These are phyloP conservation scores for Globisporangium rhizosaccharum DNA, from an alignment of 352 stramenopile genomes.

Conservation along the genomic window DNA sequence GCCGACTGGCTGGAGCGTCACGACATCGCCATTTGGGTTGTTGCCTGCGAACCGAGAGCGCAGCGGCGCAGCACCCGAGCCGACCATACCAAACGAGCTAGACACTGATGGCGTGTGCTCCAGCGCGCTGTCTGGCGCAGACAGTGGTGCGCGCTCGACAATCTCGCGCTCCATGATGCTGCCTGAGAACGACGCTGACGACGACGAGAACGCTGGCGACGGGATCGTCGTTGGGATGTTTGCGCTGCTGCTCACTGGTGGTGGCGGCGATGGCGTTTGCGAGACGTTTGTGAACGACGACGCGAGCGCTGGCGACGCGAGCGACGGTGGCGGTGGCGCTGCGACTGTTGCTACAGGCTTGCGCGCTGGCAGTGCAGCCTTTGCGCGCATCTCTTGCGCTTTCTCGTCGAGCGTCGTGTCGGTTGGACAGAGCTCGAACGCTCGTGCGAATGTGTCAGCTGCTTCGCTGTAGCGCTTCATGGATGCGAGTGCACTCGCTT, in stretches of 20 bases:
- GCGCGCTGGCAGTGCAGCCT: constrained; percentile 9
- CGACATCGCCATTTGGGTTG: constrained; percentile 60
- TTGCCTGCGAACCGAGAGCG: constrained; percentile 58
- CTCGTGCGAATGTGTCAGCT: constrained; percentile 58
- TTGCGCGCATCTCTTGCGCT: constrained; percentile 54
- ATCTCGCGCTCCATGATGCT: constrained; percentile 64
- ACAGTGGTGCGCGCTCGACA: constrained; percentile 15
- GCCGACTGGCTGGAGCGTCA: constrained; percentile 69
- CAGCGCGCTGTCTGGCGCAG: background rate
- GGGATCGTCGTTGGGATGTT: constrained; percentile 7
- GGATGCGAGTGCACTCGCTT: constrained; percentile 56
- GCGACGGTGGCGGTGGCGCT: background rate
- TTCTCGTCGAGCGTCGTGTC: constrained; percentile 62
- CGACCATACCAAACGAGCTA: constrained; percentile 10
- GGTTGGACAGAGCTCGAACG: constrained; percentile 61
- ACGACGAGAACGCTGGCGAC: constrained; percentile 18
- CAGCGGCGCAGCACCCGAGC: constrained; percentile 14
- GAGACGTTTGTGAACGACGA: constrained; percentile 13
- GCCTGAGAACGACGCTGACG: constrained; percentile 57
- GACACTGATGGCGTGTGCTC: constrained; percentile 1
- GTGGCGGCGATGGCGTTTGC: background rate
- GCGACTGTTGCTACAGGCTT: constrained; percentile 11
- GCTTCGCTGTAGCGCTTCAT: constrained; percentile 62
- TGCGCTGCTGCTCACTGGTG: background rate
- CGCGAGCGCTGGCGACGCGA: background rate